Evolutionary conservation across 176 grass and related monocot species (phyloP), one percentile per base, ranked within the genome.

Genomic region (Otatea glauca): DNA sequence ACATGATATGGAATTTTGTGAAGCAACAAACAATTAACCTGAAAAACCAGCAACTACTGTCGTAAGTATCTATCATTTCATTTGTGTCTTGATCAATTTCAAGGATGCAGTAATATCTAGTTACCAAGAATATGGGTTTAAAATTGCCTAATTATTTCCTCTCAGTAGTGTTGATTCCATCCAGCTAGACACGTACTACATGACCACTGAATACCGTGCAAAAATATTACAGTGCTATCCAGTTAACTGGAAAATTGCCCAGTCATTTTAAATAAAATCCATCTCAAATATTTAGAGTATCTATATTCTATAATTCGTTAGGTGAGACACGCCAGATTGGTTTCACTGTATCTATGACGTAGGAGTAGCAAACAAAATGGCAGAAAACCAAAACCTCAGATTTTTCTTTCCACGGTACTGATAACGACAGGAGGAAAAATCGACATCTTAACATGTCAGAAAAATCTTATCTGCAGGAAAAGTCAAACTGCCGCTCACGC

Each of bases 381-480:
- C 17, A 18, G 12, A 55, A 23, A 81, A 63, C 70, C 12, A 65
- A 53, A 74, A 50, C 9, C 21, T 23, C n/a, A 20, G 15, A 5
- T 64, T 32, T 29, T 29, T 29, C 16, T 15, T 23, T 54, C 34
- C 43, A 80, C 34, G 0, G 2, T 9, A 5, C 13, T 4, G 80
- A 84, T 64, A 84, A 39, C 18, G 85, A 84, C 75, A 0, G 32
- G 34, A 68, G 17, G 56, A 51, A 75, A 86, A 83, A 23, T n/a
- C 5, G 10, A 15, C 49, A 14, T 51, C 75, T 49, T 80, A 68
- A 69, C 80, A 21, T 63, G 42, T 45, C 42, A 0, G 20, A 5
- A n/a, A 12, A 83, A 79, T 69, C 61, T 84, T 68, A 84, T 84
- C 88, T 20, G 66, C 27, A 10, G 24, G 16, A 79, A 68, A 59